Conservation (phyloP, 768 basidiomycete genomes). For the Hericium coralloides region DNA sequence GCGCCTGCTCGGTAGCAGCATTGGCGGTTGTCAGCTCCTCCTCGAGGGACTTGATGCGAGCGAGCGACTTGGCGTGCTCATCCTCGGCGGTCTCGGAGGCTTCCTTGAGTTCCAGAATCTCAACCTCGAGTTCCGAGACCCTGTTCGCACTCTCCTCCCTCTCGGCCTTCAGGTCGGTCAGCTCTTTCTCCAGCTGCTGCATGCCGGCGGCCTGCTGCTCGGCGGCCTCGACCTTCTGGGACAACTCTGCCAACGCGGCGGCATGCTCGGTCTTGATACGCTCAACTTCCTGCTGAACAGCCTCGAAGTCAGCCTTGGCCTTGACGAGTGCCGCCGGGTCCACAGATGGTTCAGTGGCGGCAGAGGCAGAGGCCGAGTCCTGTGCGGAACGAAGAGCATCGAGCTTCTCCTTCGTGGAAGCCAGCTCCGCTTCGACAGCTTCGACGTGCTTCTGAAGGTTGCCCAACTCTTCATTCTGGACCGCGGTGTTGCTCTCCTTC, state of each 20-base stretch:
- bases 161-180: slow-evolving; percentile 47
- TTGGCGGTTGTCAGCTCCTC: slow-evolving; percentile 41
- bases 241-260: slow-evolving; percentile 37
- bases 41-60: slow-evolving; percentile 42
- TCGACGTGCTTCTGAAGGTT: slow-evolving; percentile 42
- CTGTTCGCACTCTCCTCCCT: slow-evolving; percentile 64
- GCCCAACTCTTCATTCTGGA: slow-evolving; percentile 39
- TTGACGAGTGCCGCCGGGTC: slow-evolving; percentile 59
- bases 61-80: slow-evolving; percentile 35
- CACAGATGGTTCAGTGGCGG: slow-evolving; percentile 41
- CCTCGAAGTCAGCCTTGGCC: slow-evolving; percentile 52
- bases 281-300: slow-evolving; percentile 42
- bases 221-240: slow-evolving; percentile 35
- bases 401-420: slow-evolving; percentile 42
- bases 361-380: slow-evolving; percentile 32
- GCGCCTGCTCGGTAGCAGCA: slow-evolving; percentile 37
- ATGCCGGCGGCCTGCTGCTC: slow-evolving; percentile 36
- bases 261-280: slow-evolving; percentile 42
- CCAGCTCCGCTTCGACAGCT: slow-evolving; percentile 41
- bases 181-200: slow-evolving; percentile 37
- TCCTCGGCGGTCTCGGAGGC: slow-evolving; percentile 58
- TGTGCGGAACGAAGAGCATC: slow-evolving; percentile 40
- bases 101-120: slow-evolving; percentile 72
- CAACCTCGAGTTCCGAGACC: slow-evolving; percentile 75
- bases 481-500: not conserved